A percentile compares a stretch with the other conserved stretches of the same genome.
phyloP scores from a whole-genome alignment of 345 rosid species.

The Populus alba region DNA sequence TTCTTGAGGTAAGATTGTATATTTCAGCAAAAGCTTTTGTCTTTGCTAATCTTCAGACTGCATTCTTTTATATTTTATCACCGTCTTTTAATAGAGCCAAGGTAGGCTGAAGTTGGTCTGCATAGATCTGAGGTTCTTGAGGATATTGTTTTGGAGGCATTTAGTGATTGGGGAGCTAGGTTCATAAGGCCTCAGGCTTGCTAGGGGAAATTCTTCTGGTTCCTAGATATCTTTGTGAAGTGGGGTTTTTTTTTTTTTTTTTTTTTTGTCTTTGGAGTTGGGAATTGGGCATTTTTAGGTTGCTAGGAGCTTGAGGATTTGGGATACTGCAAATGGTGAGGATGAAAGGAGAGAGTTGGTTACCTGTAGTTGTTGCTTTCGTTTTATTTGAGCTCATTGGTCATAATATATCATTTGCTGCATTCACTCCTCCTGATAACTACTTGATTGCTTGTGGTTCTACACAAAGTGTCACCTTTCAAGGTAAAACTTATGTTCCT shows the following conservation, averaged over 20 bases:
- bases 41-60: slow-evolving; percentile 9
- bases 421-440: slow-evolving; percentile 64
- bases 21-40: slow-evolving; percentile 16
- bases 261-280: slow-evolving; percentile 11
- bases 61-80: neutral
- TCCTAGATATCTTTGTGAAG: neutral
- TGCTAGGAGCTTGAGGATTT: slow-evolving; percentile 20
- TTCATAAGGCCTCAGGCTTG: slow-evolving; percentile 12
- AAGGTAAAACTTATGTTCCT: slow-evolving; percentile 76
- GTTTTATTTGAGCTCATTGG: slow-evolving; percentile 41
- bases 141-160: slow-evolving; percentile 8
- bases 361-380: slow-evolving; percentile 28
- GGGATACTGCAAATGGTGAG: slow-evolving; percentile 32
- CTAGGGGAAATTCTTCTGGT: too few species aligned
- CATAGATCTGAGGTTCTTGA: slow-evolving; percentile 34
- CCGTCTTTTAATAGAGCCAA: neutral
- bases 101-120: slow-evolving; percentile 13
- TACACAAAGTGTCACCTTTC: slow-evolving; percentile 57
- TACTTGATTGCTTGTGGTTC: slow-evolving; percentile 89
- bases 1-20: slow-evolving; percentile 31
- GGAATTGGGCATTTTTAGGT: slow-evolving; percentile 5
- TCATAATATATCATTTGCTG: slow-evolving; percentile 36
- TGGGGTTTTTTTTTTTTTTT: neutral
- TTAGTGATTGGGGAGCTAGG: slow-evolving; percentile 7
- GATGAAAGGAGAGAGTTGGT: slow-evolving; percentile 44